Evolutionary conservation across 768 basidiomycete species (phyloP).

Genomic region (Tremella mesenterica): DNA sequence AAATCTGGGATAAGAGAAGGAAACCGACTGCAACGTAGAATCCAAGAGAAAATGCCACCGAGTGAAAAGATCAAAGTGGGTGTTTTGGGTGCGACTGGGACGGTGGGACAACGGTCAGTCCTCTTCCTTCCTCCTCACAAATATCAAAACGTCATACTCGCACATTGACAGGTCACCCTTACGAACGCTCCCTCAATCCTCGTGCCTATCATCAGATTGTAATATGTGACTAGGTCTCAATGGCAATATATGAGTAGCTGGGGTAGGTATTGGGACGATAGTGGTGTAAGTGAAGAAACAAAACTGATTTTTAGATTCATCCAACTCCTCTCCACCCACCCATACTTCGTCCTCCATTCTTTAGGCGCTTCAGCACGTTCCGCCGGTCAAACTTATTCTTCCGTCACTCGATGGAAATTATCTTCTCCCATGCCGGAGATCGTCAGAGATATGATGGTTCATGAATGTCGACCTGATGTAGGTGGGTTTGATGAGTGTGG

Average conservation of each 20-base stretch:
- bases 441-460: conserved; percentile 60
- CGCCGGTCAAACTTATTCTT: conserved; percentile 76
- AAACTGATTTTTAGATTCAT: conserved; percentile 54
- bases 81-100: conserved; percentile 52
- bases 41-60: too few relatives aligned
- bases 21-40: too few relatives aligned
- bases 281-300: not conserved
- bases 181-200: too few relatives aligned
- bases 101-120: conserved; percentile 71
- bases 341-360: conserved; percentile 77
- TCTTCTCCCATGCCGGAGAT: conserved; percentile 59
- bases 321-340: conserved; percentile 72
- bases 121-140: not conserved
- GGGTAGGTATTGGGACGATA: too few relatives aligned
- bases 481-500: conserved; percentile 65
- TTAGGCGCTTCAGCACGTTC: conserved; percentile 84
- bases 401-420: conserved; percentile 73
- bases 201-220: too few relatives aligned
- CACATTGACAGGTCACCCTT: too few relatives aligned
- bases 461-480: conserved; percentile 62
- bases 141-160: too few relatives aligned
- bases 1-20: too few relatives aligned
- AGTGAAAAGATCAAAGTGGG: conserved; percentile 46
- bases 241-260: too few relatives aligned
- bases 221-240: too few relatives aligned